These are phyloP conservation scores for Botrytis sinoallii DNA, from an alignment of 2,329 filamentous ascomycete genomes.

Conservation along the genomic window DNA sequence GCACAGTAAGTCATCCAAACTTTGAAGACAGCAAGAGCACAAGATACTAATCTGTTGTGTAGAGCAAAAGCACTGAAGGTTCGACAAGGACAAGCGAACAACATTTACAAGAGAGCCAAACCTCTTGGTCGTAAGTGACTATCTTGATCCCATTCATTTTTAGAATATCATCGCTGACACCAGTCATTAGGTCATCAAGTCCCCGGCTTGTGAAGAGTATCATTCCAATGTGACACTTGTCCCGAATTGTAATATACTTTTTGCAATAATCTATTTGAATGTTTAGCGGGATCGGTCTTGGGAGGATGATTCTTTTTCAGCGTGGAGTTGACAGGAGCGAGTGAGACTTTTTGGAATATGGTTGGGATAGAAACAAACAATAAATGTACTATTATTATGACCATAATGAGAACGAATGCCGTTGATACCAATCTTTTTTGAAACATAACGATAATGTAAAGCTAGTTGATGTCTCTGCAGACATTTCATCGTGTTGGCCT, in stretches of 20 bases:
- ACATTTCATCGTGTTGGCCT: neutral
- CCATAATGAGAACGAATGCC: neutral
- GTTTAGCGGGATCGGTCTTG: neutral
- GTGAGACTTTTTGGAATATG: neutral
- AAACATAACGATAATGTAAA: neutral
- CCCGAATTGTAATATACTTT: neutral
- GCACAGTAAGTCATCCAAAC: constrained; percentile 3
- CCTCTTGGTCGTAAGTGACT: constrained; percentile 19
- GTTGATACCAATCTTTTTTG: neutral
- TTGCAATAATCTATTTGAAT: neutral
- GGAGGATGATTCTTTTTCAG: neutral
- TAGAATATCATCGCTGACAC: neutral
- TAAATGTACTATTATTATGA: neutral
- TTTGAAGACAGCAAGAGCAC: neutral
- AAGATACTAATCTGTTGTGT: constrained; percentile 4
- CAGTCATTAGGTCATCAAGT: constrained; percentile 3
- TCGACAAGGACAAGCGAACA: constrained; percentile 14
- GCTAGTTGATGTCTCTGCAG: no score
- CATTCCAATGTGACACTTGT: neutral
- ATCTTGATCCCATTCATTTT: neutral
- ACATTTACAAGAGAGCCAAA: constrained; percentile 17
- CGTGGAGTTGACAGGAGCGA: neutral
- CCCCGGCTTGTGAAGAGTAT: neutral
- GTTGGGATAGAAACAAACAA: neutral
- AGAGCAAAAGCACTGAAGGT: constrained; percentile 11